Percentiles rank a stretch among this genome's conserved stretches.
These are phyloP conservation scores for Panicum virgatum DNA, from an alignment of 202 grass and related monocot genomes.

Conservation along the genomic window DNA sequence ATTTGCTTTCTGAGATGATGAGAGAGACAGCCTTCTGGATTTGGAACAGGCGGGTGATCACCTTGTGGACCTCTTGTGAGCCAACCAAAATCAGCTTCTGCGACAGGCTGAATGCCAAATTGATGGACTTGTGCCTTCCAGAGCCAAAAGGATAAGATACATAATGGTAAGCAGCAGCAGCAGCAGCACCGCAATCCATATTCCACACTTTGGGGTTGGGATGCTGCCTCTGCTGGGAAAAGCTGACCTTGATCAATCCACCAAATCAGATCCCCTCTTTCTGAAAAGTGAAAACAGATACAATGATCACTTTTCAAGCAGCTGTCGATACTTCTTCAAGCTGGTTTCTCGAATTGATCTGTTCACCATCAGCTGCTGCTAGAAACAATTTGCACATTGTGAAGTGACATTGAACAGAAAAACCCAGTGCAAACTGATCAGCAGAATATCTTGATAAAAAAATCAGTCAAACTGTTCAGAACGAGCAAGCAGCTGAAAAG, in stretches of 20 bases:
- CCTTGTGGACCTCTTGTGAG: constrained; percentile 16
- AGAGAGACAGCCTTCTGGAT: constrained; percentile 25
- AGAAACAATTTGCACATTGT: background rate
- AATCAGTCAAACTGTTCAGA: background rate
- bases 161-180: constrained; percentile 28
- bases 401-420: constrained; percentile 8
- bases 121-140: constrained; percentile 32
- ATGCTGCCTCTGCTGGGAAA: background rate
- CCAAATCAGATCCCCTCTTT: constrained; percentile 4
- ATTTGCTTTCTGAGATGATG: constrained; percentile 24
- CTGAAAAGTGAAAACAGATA: constrained; percentile 18
- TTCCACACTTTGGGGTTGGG: constrained; percentile 27
- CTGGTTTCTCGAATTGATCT: constrained; percentile 5
- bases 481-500: background rate
- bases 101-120: constrained; percentile 26
- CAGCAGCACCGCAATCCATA: constrained; percentile 16
- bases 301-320: background rate
- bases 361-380: background rate
- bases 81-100: constrained; percentile 2
- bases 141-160: constrained; percentile 2
- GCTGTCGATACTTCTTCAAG: background rate
- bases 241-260: constrained; percentile 21
- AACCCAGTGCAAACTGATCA: background rate
- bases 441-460: background rate
- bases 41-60: constrained; percentile 34